phyloP scores from a whole-genome alignment of 164 flowering plant species.

The Chimonanthus salicifolius region DNA sequence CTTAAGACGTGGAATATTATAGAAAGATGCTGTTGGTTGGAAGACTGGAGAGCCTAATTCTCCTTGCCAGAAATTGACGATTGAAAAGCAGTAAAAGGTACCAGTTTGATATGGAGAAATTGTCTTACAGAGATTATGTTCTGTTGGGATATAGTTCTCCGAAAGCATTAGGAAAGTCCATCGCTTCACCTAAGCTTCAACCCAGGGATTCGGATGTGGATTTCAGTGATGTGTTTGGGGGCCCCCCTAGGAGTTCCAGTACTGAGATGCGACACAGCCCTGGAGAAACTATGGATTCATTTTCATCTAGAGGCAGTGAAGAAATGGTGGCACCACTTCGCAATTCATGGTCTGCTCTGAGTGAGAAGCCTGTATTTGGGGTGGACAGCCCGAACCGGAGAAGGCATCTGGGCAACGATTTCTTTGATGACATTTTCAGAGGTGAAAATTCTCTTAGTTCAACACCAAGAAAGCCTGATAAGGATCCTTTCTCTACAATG shows the following conservation, averaged over 20 bases:
- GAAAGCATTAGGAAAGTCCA: slow-evolving; percentile 17
- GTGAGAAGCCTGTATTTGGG: slow-evolving; percentile 82
- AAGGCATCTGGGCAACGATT: slow-evolving; percentile 37
- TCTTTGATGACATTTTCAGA: slow-evolving; percentile 73
- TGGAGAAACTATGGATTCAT: slow-evolving; percentile 12
- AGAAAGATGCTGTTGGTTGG: background rate
- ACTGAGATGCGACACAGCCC: slow-evolving; percentile 34
- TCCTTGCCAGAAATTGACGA: background rate
- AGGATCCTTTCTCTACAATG: slow-evolving; percentile 29
- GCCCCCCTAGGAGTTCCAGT: slow-evolving; percentile 77
- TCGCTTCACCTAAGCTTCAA: slow-evolving; percentile 12
- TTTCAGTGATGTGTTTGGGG: slow-evolving; percentile 87
- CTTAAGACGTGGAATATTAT: background rate
- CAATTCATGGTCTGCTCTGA: slow-evolving; percentile 28
- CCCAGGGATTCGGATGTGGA: slow-evolving; percentile 46
- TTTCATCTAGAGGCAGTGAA: slow-evolving; percentile 14
- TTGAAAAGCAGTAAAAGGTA: no score
- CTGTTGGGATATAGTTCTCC: slow-evolving; percentile 30
- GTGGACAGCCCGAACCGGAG: slow-evolving; percentile 36
- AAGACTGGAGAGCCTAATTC: background rate
- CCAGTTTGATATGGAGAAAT: slow-evolving; percentile 38
- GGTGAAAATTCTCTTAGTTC: slow-evolving; percentile 32
- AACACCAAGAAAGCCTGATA: slow-evolving; percentile 27
- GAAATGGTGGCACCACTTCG: slow-evolving; percentile 7
- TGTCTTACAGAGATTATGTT: slow-evolving; percentile 33